Evolutionary conservation across 2,329 filamentous ascomycete genomes (phyloP).

Genomic region (Cercospora brassicicola): DNA sequence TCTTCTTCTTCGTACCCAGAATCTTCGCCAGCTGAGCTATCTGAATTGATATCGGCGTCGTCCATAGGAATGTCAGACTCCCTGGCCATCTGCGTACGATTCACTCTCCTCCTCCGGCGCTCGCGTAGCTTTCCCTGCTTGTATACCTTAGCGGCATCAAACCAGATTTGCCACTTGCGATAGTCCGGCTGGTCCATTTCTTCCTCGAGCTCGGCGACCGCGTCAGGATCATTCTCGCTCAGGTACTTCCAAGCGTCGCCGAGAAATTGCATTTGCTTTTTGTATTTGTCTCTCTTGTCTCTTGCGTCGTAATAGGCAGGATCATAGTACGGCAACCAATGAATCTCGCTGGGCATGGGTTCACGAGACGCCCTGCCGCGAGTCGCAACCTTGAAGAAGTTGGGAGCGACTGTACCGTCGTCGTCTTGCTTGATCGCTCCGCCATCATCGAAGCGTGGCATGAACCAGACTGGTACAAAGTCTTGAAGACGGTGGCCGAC

Average conservation of each 20-base stretch:
- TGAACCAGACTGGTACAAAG: not conserved
- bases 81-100: no score
- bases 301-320: not conserved
- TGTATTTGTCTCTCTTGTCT: not conserved
- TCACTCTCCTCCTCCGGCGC: no score
- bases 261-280: conserved; percentile 19
- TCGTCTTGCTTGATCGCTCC: not conserved
- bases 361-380: not conserved
- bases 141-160: conserved; percentile 8
- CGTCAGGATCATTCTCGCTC: conserved; percentile 3
- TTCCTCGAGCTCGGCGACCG: not conserved
- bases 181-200: not conserved
- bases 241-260: conserved; percentile 20
- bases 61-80: no score
- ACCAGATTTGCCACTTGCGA: conserved; percentile 16
- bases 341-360: conserved; percentile 19
- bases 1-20: no score
- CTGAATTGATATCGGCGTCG: no score
- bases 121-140: not conserved
- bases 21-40: no score
- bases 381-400: not conserved
- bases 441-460: not conserved
- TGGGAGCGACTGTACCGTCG: not conserved
- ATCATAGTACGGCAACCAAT: conserved; percentile 20
- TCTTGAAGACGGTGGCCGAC: not conserved